Conservation (phyloP, 2,329 filamentous ascomycete species). For the Colletotrichum sp. region DNA sequence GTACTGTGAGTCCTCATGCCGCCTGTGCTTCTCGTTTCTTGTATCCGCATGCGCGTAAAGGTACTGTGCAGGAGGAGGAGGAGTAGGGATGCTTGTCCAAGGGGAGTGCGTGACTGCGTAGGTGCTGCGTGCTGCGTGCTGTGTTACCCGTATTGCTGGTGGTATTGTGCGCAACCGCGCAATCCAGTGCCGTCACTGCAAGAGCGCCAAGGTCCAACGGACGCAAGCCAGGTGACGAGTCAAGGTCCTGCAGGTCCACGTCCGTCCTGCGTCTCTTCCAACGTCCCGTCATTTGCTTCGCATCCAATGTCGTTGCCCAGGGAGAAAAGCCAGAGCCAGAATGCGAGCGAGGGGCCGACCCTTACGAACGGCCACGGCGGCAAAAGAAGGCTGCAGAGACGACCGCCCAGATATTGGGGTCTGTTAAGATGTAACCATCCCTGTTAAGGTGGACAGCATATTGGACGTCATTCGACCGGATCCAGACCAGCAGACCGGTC, state of each 20-base stretch:
- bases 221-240: conserved; percentile 21
- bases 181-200: conserved; percentile 11
- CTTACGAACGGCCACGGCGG: background rate
- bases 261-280: background rate
- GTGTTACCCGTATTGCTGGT: background rate
- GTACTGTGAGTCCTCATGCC: background rate
- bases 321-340: background rate
- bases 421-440: background rate
- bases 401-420: background rate
- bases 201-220: background rate
- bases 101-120: background rate
- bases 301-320: background rate
- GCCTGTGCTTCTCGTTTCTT: background rate
- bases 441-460: background rate
- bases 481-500: background rate
- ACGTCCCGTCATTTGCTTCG: background rate
- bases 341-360: background rate
- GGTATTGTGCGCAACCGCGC: conserved; percentile 10
- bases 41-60: conserved; percentile 5
- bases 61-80: conserved; percentile 7
- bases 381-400: background rate
- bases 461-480: conserved; percentile 7
- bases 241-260: conserved; percentile 3
- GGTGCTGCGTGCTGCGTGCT: background rate
- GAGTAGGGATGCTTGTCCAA: background rate